Base-by-base conservation (phyloP, 2,329 filamentous ascomycete genomes). In the Domatiomyces catenatus region DNA sequence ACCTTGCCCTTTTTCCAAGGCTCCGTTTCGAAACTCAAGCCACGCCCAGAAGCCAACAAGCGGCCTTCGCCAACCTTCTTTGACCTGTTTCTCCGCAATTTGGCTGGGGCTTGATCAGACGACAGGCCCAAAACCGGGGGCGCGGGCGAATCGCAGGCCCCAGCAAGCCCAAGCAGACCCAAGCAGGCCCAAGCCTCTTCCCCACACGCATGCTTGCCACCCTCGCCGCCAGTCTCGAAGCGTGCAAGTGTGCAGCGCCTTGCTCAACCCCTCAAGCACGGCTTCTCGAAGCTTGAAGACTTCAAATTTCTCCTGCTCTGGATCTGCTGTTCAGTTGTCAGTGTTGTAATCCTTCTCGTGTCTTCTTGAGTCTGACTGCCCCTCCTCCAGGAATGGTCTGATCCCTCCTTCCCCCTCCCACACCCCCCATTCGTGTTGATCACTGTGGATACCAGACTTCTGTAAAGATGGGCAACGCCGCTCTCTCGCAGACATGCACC, bases 201-300 rank as follows among this genome's bases (percentile, higher is more conserved):
- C 44, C 22, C 15, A 22, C 36, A 22, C n/a, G 19, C 43, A 49
- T 18, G 20, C 20, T 49, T 22, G 43, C 39, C 32, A 44, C 15
- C 44, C 48, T 26, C 20, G 44, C 42, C 48, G 20, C 48, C 48
- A 48, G 36, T 48, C 47, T 43, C 20, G 32, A 48, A n/a, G n/a
- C 17, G 47, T 48, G 32, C 46, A 43, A 48, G 47, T 48, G 39
- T 48, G 43, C 42, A 44, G 24, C 22, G 32, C 48, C 48, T 49
- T 36, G 48, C 48, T 42, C 44, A 44, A 49, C 48, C 48, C 44
- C 42, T 28, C 26, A 44, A 39, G 44, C n/a, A 44, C 42, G 48
- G 48, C 32, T 24, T 28, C 36, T 28, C n/a, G n/a, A 24, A 28
- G 15, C 22, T 46, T 28, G n/a, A 17, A 46, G 44, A 46, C 22